Base-by-base conservation (phyloP, 495 filamentous ascomycete species). In the Neurospora sp. region DNA sequence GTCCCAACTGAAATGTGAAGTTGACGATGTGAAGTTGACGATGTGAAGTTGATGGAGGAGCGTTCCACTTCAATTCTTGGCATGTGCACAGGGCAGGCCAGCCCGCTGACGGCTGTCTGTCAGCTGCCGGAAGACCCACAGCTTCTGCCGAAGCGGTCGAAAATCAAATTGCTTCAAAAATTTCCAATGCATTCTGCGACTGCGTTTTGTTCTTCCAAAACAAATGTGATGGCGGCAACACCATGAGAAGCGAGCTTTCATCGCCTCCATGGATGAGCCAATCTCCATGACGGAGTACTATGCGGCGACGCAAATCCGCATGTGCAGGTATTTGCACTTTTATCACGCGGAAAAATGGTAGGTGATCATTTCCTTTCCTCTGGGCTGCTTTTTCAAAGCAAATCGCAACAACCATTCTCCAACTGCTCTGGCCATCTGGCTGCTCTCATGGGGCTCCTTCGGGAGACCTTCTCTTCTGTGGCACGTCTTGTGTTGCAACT, bases 401-500 rank as follows among this genome's bases (percentile, higher is more conserved):
- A 40, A 41, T 59, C 72, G 84, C 84, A 85, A 79, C 77, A 79
- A 69, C 80, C 80, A 81, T 76, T 78, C 77, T 69, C 83, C 84
- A 81, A 80, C 82, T 79, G 79, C 80, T 79, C 78, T 42, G 76
- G 74, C 73, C 69, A 65, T 73, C 71, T 53, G 53, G 59, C 61
- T 41, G 12, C 48, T 40, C 53, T 68, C 27, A 68, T 79, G 83
- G 84, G 84, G 78, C 82, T 81, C 83, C 79, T 74, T 78, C 76
- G 72, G 82, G 80, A 82, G 82, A 79, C 84, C 83, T 83, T 81
- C 73, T 74, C 75, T 69, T 79, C 75, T 76, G 53, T 73, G 78
- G 78, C 79, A 76, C 83, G 84, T 85, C 79, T 84, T 85, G 84
- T 80, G 78, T 81, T 74, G 82, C 76, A 76, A 77, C 76, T 72